Conservation (phyloP, 2,329 filamentous ascomycete genomes). For the Knoxdaviesia proteae region DNA sequence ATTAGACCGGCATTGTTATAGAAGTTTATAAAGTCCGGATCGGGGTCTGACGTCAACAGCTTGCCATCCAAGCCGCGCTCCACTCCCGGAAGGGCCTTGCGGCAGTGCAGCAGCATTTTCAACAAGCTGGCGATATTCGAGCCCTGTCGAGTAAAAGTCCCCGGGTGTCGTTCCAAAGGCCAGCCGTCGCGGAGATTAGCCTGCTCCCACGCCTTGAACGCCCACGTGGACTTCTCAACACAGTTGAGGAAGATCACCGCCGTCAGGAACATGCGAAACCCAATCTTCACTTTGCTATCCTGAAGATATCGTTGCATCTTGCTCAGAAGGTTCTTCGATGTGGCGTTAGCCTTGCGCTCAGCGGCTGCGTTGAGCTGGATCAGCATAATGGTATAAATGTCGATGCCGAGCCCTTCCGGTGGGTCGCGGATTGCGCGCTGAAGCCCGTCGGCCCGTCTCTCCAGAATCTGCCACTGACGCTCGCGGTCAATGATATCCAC, state of each 20-base stretch:
- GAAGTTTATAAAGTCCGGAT: constrained; percentile 24
- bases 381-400: constrained; percentile 39
- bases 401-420: constrained; percentile 25
- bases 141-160: constrained; percentile 36
- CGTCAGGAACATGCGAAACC: constrained; percentile 40
- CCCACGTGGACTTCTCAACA: constrained; percentile 47
- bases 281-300: constrained; percentile 37
- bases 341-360: constrained; percentile 39
- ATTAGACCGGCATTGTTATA: constrained; percentile 35
- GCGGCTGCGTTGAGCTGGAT: constrained; percentile 44
- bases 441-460: constrained; percentile 21
- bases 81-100: constrained; percentile 35
- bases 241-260: constrained; percentile 43
- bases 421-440: constrained; percentile 27
- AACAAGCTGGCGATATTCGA: constrained; percentile 35
- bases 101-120: constrained; percentile 39
- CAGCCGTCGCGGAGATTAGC: constrained; percentile 35
- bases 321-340: constrained; percentile 35
- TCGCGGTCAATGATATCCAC: constrained; percentile 46
- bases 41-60: constrained; percentile 19
- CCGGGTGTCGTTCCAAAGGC: constrained; percentile 37
- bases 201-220: constrained; percentile 47
- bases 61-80: constrained; percentile 24
- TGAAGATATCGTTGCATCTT: constrained; percentile 40
- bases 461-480: constrained; percentile 36